Conservation (phyloP, 1,284 basidiomycete species). For the Cutaneotrichosporon daszewskae region DNA sequence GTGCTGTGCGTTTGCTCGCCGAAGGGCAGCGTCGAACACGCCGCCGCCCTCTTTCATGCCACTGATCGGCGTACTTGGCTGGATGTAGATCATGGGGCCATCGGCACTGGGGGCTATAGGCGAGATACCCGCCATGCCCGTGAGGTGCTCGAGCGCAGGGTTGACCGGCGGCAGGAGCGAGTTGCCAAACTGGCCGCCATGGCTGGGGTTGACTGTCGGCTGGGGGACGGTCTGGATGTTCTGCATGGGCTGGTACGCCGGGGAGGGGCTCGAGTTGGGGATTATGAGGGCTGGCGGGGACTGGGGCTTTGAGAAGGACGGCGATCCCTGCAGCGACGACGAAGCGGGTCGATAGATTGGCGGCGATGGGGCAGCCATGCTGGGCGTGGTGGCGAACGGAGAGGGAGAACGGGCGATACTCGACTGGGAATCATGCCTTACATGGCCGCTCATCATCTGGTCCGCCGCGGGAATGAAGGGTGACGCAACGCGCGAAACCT, state of each 20-base stretch:
- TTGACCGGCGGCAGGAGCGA: constrained; percentile 37
- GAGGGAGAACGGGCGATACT: constrained; percentile 22
- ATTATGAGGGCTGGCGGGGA: constrained; percentile 46
- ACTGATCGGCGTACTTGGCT: constrained; percentile 47
- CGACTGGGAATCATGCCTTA: constrained; percentile 15
- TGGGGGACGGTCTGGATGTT: too few relatives aligned
- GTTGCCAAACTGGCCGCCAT: constrained; percentile 13
- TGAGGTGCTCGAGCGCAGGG: constrained; percentile 36
- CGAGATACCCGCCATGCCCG: constrained; percentile 45
- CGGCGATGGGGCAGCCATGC: constrained; percentile 21
- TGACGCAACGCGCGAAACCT: constrained; percentile 13
- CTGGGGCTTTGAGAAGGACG: constrained; percentile 42
- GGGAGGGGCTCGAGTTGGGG: constrained; percentile 33
- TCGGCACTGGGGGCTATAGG: constrained; percentile 43
- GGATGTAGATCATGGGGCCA: constrained; percentile 48
- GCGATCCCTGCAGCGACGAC: constrained; percentile 26
- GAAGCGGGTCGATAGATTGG: constrained; percentile 14
- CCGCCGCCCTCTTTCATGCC: constrained; percentile 42
- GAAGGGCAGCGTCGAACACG: constrained; percentile 41
- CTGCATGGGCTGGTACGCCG: constrained; percentile 20
- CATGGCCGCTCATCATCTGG: constrained; percentile 1
- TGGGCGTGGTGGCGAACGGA: constrained; percentile 20
- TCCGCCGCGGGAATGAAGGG: constrained; percentile 11
- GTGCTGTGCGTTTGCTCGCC: constrained; percentile 23
- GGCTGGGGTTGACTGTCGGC: background rate